phyloP scores from a whole-genome alignment of 1,284 basidiomycete species.

The Trichosporon ovoides region DNA sequence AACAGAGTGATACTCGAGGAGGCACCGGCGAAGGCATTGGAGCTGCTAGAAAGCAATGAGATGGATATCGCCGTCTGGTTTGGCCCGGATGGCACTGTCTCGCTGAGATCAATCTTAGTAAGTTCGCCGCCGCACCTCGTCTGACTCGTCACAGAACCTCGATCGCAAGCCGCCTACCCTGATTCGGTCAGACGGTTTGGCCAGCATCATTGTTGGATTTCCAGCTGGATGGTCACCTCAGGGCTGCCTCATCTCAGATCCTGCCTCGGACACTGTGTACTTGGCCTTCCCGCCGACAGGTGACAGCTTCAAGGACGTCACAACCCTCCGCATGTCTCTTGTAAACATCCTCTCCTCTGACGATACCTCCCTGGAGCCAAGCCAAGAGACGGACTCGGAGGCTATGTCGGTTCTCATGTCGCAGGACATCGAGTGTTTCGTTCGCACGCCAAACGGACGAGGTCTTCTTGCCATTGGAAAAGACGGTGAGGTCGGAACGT shows the following conservation, averaged over 20 bases:
- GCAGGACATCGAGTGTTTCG: constrained; percentile 31
- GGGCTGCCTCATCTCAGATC: constrained; percentile 55
- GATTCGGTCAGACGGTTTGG: constrained; percentile 66
- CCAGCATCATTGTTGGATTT: constrained; percentile 51
- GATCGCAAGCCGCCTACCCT: constrained; percentile 83
- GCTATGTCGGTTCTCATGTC: constrained; percentile 28
- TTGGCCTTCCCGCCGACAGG: constrained; percentile 18
- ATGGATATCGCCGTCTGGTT: constrained; percentile 75
- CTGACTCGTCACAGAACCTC: constrained; percentile 59
- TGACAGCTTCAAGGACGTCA: constrained; percentile 9
- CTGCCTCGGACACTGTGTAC: constrained; percentile 56
- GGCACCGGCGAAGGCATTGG: constrained; percentile 25
- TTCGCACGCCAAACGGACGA: constrained; percentile 48
- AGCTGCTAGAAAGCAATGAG: constrained; percentile 54
- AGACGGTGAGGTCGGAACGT: constrained; percentile 38
- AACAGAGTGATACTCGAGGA: constrained; percentile 32
- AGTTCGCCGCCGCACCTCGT: constrained; percentile 35
- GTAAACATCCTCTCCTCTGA: constrained; percentile 23
- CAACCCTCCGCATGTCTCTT: constrained; percentile 20
- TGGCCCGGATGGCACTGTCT: constrained; percentile 63
- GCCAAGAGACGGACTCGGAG: constrained; percentile 12
- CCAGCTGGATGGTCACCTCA: constrained; percentile 48
- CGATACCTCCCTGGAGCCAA: constrained; percentile 11
- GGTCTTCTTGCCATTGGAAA: constrained; percentile 38
- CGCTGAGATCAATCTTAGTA: constrained; percentile 68